phyloP scores from a whole-genome alignment of 2,329 filamentous ascomycete genomes.

The Chaetomium olivaceum region DNA sequence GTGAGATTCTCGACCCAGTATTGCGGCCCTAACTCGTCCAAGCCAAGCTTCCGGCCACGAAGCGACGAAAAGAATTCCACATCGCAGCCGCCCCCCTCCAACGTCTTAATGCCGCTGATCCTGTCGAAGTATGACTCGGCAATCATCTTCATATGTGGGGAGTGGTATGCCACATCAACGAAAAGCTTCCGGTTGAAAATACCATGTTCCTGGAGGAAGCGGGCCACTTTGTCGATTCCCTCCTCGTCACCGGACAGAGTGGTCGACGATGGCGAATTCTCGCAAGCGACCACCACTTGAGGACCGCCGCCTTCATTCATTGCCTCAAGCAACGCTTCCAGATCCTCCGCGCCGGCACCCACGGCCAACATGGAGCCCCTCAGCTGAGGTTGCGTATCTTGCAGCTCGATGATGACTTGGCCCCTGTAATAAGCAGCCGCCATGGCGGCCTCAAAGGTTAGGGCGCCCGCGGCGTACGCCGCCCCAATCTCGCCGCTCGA shows the following conservation, averaged over 20 bases:
- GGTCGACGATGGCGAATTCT: constrained; percentile 33
- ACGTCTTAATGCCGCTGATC: constrained; percentile 23
- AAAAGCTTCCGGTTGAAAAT: constrained; percentile 51
- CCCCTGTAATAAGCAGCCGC: constrained; percentile 44
- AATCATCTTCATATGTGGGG: constrained; percentile 51
- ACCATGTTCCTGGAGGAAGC: constrained; percentile 47
- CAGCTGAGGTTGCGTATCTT: constrained; percentile 40
- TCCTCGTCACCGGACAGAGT: constrained; percentile 36
- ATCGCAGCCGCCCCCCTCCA: constrained; percentile 34
- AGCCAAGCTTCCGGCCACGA: constrained; percentile 41
- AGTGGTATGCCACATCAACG: constrained; percentile 56
- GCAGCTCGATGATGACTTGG: constrained; percentile 43
- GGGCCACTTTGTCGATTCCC: constrained; percentile 44
- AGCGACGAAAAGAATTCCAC: constrained; percentile 50
- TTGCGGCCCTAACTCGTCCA: constrained; percentile 40
- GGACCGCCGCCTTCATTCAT: constrained; percentile 24
- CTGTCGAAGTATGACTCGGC: constrained; percentile 46
- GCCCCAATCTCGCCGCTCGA: constrained; percentile 45
- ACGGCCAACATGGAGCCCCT: constrained; percentile 35
- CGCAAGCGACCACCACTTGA: constrained; percentile 31
- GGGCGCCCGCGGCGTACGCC: constrained; percentile 42
- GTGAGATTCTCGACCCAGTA: constrained; percentile 50
- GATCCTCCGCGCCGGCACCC: constrained; percentile 26
- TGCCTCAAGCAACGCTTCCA: constrained; percentile 30
- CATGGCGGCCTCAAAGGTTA: constrained; percentile 41